Evolutionary conservation across 306 rosid species (phyloP).

Genomic region (Citrullus mucosospermus): DNA sequence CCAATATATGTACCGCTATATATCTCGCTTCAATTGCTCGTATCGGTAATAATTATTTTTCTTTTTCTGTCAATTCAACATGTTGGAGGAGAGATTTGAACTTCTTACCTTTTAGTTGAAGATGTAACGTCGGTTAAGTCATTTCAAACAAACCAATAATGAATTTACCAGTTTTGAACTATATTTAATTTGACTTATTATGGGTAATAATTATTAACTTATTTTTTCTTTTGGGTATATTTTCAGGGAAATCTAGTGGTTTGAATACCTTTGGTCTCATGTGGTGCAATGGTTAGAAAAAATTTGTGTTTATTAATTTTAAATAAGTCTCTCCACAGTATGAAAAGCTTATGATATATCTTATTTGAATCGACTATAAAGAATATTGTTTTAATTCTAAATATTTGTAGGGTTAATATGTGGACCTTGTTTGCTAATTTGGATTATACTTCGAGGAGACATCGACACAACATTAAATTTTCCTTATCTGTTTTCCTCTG

Average conservation of each 20-base stretch:
- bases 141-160: background rate
- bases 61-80: background rate
- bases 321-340: background rate
- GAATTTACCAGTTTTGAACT: too few relatives aligned
- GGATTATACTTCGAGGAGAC: conserved; percentile 52
- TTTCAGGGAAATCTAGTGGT: conserved; percentile 60
- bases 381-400: conserved; percentile 7
- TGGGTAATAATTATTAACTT: too few relatives aligned
- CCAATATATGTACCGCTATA: conserved; percentile 78
- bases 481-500: conserved; percentile 33
- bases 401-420: conserved; percentile 41
- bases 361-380: background rate
- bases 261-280: conserved; percentile 66
- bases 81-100: background rate
- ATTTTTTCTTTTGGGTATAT: too few relatives aligned
- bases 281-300: conserved; percentile 75
- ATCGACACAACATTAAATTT: conserved; percentile 34
- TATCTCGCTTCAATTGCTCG: conserved; percentile 91
- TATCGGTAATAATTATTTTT: conserved; percentile 32
- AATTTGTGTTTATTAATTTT: background rate
- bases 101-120: background rate
- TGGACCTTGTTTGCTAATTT: conserved; percentile 53
- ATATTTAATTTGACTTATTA: too few relatives aligned
- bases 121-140: too few relatives aligned
- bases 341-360: too few relatives aligned